Base-by-base conservation (phyloP, 352 stramenopile species). In the Phytophthora pini region DNA sequence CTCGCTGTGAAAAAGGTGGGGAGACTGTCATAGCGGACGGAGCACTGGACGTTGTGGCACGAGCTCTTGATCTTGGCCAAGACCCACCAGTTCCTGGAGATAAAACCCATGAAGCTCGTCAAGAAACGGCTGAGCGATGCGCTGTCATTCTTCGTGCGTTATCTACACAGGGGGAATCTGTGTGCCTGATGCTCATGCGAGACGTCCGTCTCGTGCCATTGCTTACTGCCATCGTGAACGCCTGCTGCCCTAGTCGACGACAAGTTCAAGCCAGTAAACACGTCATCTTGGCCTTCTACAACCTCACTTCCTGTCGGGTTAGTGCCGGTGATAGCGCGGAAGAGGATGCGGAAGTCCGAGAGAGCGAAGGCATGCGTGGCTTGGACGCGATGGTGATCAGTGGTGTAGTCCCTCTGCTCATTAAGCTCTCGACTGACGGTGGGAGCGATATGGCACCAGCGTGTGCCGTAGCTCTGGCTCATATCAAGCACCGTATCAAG, bases 401-500 rank as follows among this genome's bases (percentile, higher is more conserved):
- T 13, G 83, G 81, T 5, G 74, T 93, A 15, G 73, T 92, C 2
- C 68, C 65, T 34, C 32, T 92, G n/a, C 71, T 94, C 11, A 90
- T 94, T 55, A 70, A 68, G 17, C 75, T 94, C 7, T 83, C 86
- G 3, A 72, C 62, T 0, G 66, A 67, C 4, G 74, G 77, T 1
- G 78, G 81, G 1, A 24, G 54, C 5, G 87, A 94, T n/a, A 84
- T 92, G 65, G 76, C 83, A 2, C 87, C 81, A 2, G 69, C 82
- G 5, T 93, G 84, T 47, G 87, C 84, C 3, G 87, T 92, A 26
- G 70, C 82, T 9, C 65, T 94, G 13, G 84, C 82, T 15, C 87
- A 93, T 67, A 90, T 94, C 56, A 93, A 94, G 36, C 78, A 92
- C 58, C 76, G 79, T 12, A 72, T 83, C 22, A 88, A 90, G 26